phyloP scores from a whole-genome alignment of 75 land plant species.

The Picea glauca region DNA sequence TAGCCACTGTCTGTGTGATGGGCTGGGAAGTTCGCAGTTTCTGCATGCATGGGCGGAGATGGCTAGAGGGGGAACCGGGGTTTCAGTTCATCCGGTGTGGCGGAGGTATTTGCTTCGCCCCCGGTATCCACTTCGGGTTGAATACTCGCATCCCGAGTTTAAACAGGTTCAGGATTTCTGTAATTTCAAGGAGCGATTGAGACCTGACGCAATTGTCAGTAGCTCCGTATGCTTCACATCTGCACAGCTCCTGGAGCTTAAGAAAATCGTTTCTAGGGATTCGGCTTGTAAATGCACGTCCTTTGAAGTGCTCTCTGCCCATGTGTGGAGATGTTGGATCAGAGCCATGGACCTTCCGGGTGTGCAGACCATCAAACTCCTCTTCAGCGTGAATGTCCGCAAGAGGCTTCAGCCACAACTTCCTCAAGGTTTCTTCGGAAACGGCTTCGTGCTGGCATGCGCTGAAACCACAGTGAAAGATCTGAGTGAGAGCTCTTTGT shows the following conservation, averaged over 20 bases:
- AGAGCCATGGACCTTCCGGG: slow-evolving; percentile 18
- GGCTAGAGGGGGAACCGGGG: slow-evolving; percentile 4
- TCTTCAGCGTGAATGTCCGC: slow-evolving; percentile 34
- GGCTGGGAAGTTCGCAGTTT: slow-evolving; percentile 33
- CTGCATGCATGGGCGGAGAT: slow-evolving; percentile 29
- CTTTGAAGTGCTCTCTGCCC: slow-evolving; percentile 48
- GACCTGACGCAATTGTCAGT: neutral
- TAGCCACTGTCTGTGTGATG: slow-evolving; percentile 34
- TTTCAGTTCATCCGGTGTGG: slow-evolving; percentile 19
- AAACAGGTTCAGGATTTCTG: slow-evolving; percentile 22
- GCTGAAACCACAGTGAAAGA: slow-evolving; percentile 19
- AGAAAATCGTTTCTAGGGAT: neutral
- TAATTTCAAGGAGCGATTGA: neutral
- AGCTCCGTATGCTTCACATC: neutral
- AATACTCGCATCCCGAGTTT: slow-evolving; percentile 30
- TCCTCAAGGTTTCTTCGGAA: slow-evolving; percentile 43
- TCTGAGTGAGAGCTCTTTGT: slow-evolving; percentile 15
- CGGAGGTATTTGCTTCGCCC: slow-evolving; percentile 24
- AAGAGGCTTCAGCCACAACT: slow-evolving; percentile 31
- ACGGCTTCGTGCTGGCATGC: slow-evolving; percentile 32
- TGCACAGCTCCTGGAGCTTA: neutral
- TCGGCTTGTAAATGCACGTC: slow-evolving; percentile 3
- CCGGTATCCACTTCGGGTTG: neutral
- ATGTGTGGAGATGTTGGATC: slow-evolving; percentile 45
- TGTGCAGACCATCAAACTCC: slow-evolving; percentile 20